Percentiles rank a stretch among this genome's conserved stretches.
Evolutionary conservation across 2,329 filamentous ascomycete genomes (phyloP).

Genomic region (Clarireedia hainanense): DNA sequence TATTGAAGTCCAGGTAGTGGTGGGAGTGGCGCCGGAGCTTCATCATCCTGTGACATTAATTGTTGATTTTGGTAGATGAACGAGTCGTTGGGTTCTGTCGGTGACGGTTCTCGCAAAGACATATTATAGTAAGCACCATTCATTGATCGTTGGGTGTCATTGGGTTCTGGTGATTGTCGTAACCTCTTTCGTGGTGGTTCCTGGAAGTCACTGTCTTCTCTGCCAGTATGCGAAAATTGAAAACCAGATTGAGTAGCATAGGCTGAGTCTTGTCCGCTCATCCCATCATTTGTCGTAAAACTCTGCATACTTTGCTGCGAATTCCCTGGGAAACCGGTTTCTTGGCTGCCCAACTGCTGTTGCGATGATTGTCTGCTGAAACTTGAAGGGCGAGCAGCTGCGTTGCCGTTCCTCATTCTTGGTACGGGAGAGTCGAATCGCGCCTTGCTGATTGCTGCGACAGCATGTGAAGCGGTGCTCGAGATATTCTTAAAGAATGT

Average conservation of each 20-base stretch:
- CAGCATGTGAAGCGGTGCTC: constrained; percentile 81
- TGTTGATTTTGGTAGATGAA: constrained; percentile 49
- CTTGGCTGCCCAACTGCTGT: constrained; percentile 51
- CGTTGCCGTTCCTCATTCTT: constrained; percentile 49
- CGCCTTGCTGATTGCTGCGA: constrained; percentile 94
- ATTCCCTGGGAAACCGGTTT: constrained; percentile 59
- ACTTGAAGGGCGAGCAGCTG: constrained; percentile 57
- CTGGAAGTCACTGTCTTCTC: constrained; percentile 42
- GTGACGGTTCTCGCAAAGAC: constrained; percentile 56
- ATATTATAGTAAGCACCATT: constrained; percentile 38
- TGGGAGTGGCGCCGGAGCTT: constrained; percentile 51
- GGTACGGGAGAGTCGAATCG: constrained; percentile 82
- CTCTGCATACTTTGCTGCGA: constrained; percentile 78
- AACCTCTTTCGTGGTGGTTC: constrained; percentile 80
- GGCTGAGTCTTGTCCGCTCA: constrained; percentile 54
- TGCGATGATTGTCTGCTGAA: constrained; percentile 68
- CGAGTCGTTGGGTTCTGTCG: constrained; percentile 73
- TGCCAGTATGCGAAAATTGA: constrained; percentile 30
- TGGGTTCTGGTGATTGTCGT: constrained; percentile 42
- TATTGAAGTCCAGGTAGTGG: constrained; percentile 56
- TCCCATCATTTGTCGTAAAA: constrained; percentile 67
- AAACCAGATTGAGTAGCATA: constrained; percentile 50
- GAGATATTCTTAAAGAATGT: constrained; percentile 99
- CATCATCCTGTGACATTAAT: constrained; percentile 38
- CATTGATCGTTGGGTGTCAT: constrained; percentile 31